Percentiles rank a stretch among this genome's conserved stretches.
Conservation (phyloP, 2,329 filamentous ascomycete species). For the Penicillium sp. region DNA sequence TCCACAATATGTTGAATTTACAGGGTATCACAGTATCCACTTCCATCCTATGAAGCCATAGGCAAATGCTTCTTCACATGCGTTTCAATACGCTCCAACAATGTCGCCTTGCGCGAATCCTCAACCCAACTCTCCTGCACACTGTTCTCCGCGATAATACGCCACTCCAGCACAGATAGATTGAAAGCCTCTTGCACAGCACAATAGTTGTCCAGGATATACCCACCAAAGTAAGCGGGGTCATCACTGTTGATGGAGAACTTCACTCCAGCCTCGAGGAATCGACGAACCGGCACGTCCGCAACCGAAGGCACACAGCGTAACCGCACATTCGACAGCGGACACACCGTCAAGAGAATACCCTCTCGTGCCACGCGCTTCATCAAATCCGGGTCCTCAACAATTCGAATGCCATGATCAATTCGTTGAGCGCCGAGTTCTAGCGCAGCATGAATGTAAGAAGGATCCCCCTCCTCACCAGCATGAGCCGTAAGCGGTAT, state of each 20-base stretch:
- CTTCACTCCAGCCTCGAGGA: conserved; percentile 57
- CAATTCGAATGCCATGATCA: conserved; percentile 66
- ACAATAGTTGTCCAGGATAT: conserved; percentile 69
- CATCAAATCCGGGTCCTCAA: conserved; percentile 56
- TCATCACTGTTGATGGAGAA: conserved; percentile 72
- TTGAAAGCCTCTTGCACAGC: conserved; percentile 67
- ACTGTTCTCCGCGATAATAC: conserved; percentile 53
- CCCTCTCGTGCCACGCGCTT: conserved; percentile 51
- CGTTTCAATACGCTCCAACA: conserved; percentile 42
- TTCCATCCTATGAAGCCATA: conserved; percentile 2
- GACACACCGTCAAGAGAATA: conserved; percentile 65
- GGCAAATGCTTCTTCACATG: conserved; percentile 27
- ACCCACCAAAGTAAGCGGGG: conserved; percentile 69
- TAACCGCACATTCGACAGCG: conserved; percentile 64
- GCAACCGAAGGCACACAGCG: conserved; percentile 50
- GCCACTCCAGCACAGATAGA: conserved; percentile 61
- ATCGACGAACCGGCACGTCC: conserved; percentile 56
- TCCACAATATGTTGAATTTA: too few species aligned
- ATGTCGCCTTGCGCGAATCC: conserved; percentile 54
- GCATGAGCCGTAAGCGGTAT: conserved; percentile 66
- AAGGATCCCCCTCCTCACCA: conserved; percentile 66
- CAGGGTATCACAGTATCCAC: too few species aligned
- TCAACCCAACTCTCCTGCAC: conserved; percentile 66
- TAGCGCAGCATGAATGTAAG: conserved; percentile 60
- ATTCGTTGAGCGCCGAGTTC: conserved; percentile 62